These are phyloP conservation scores for Globisporangium cystogenes DNA, from an alignment of 352 stramenopile genomes.

Conservation along the genomic window DNA sequence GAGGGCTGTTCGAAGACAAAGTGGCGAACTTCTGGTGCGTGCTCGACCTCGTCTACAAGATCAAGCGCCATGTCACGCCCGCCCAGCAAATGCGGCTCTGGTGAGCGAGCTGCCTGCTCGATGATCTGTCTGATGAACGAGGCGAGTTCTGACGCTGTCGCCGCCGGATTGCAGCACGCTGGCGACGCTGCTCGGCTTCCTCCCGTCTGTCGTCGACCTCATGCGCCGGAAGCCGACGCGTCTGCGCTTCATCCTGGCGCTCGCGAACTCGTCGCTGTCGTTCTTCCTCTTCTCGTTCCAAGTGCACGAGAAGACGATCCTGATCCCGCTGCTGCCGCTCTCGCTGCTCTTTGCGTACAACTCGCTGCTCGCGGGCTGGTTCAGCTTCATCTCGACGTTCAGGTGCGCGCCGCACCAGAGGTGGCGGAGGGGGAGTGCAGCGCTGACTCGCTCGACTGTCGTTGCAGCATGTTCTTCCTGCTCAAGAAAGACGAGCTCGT, in stretches of 20 bases:
- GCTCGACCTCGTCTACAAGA: constrained; percentile 77
- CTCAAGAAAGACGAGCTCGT: constrained; percentile 75
- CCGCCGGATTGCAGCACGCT: constrained; percentile 30
- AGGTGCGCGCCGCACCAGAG: constrained; percentile 50
- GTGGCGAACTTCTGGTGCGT: constrained; percentile 97
- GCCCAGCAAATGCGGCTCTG: constrained; percentile 69
- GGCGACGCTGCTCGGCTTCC: constrained; percentile 81
- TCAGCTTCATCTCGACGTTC: constrained; percentile 76
- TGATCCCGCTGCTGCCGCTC: constrained; percentile 90
- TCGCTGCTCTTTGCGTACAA: constrained; percentile 76
- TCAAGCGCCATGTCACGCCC: constrained; percentile 43
- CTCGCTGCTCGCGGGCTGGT: constrained; percentile 63
- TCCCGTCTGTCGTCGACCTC: constrained; percentile 79
- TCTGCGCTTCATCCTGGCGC: constrained; percentile 74
- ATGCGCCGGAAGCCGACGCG: constrained; percentile 60
- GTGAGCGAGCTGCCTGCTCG: constrained; percentile 16
- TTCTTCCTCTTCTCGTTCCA: constrained; percentile 98
- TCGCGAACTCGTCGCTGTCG: constrained; percentile 83
- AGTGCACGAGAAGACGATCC: constrained; percentile 97
- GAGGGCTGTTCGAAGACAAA: constrained; percentile 98
- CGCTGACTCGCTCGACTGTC: not conserved
- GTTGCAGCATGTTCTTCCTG: constrained; percentile 77
- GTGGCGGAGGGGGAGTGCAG: not conserved
- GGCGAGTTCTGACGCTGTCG: not conserved
- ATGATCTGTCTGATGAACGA: not conserved